These are phyloP conservation scores for Schwanniomyces vanrijiae DNA, from an alignment of 805 yeast genomes.

Conservation along the genomic window DNA sequence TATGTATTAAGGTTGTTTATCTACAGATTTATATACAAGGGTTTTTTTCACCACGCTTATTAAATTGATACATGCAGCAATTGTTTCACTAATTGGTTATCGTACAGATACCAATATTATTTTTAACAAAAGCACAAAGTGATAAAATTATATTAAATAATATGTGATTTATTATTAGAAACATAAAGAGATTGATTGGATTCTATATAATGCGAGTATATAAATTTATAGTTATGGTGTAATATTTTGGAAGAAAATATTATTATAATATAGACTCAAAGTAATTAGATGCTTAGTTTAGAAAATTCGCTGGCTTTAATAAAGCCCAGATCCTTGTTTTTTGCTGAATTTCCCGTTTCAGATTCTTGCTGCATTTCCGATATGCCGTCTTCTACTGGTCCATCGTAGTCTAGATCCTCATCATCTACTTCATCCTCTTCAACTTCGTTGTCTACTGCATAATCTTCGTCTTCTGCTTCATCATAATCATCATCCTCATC, in stretches of 20 bases:
- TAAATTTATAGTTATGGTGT: not conserved
- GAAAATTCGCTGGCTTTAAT: conserved; percentile 1
- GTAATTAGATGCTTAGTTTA: not conserved
- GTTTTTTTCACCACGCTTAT: no score
- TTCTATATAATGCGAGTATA: not conserved
- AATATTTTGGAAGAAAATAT: no score
- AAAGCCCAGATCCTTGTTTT: not conserved
- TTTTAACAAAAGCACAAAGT: no score
- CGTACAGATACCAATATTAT: no score
- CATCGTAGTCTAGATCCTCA: not conserved
- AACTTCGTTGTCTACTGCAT: conserved; percentile 16
- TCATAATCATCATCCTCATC: conserved; percentile 14
- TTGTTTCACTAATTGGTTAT: no score
- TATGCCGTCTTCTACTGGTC: not conserved
- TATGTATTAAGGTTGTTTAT: no score
- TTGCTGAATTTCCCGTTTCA: not conserved
- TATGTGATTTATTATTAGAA: no score
- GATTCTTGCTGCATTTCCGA: not conserved
- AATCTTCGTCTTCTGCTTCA: conserved; percentile 23
- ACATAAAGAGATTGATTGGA: not conserved
- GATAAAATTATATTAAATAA: no score
- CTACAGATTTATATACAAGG: no score
- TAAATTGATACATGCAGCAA: no score
- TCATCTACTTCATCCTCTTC: conserved; percentile 9
- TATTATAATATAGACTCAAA: no score